phyloP scores from a whole-genome alignment of 495 filamentous ascomycete genomes.

The Penicillium egyptiacum region DNA sequence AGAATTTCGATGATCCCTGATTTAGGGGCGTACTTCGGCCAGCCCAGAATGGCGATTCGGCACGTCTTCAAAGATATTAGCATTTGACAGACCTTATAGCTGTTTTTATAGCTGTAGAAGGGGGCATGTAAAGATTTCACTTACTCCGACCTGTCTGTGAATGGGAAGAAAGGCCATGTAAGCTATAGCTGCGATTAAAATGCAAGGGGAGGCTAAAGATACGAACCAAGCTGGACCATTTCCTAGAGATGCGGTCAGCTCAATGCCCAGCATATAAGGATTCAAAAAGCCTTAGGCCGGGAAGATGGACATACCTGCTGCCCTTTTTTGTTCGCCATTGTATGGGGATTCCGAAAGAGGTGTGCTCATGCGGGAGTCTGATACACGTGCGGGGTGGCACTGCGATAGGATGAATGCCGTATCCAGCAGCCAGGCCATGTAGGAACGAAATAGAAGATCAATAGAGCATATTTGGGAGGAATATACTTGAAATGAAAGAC shows the following conservation, averaged over 20 bases:
- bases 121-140: slow-evolving; percentile 19
- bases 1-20: slow-evolving; percentile 47
- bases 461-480: not conserved
- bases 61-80: slow-evolving; percentile 53
- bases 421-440: slow-evolving; percentile 24
- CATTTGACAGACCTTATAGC: slow-evolving; percentile 9
- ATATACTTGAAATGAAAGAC: not conserved
- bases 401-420: slow-evolving; percentile 14
- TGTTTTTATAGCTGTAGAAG: slow-evolving; percentile 1
- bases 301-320: slow-evolving; percentile 59
- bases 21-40: slow-evolving; percentile 48
- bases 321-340: slow-evolving; percentile 64
- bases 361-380: slow-evolving; percentile 26
- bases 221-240: slow-evolving; percentile 99
- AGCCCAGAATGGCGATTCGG: slow-evolving; percentile 89
- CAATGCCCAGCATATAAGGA: not conserved
- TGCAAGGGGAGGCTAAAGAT: slow-evolving; percentile 32
- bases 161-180: slow-evolving; percentile 13
- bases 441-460: slow-evolving; percentile 11
- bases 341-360: slow-evolving; percentile 15
- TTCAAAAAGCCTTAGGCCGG: not conserved
- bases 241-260: slow-evolving; percentile 59
- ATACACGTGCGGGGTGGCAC: slow-evolving; percentile 29
- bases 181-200: slow-evolving; percentile 28
- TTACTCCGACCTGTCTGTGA: slow-evolving; percentile 54